Evolutionary conservation across 176 grass and related monocot species (phyloP).

Genomic region (Miscanthus lutarioriparius): DNA sequence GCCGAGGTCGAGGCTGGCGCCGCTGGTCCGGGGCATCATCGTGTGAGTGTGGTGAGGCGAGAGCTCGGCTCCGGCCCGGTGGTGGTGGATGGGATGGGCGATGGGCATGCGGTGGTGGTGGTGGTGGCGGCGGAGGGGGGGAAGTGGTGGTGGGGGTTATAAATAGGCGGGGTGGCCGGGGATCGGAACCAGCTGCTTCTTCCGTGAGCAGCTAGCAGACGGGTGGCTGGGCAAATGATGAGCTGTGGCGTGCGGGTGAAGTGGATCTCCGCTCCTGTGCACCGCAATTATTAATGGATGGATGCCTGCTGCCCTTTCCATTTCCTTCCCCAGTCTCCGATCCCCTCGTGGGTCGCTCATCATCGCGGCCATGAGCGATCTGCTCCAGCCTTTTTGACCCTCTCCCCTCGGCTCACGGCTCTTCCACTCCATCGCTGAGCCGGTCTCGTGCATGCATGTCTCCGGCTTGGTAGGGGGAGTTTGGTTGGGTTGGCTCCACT

Average conservation of each 20-base stretch:
- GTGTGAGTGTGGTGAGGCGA: neutral
- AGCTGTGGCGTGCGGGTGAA: conserved; percentile 32
- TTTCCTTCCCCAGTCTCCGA: no score
- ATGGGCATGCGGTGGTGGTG: no score
- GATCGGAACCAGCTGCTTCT: neutral
- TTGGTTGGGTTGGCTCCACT: neutral
- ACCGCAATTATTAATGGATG: conserved; percentile 38
- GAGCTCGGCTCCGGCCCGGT: neutral
- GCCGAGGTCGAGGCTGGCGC: conserved; percentile 45
- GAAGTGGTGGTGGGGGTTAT: conserved; percentile 44
- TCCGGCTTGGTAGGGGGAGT: neutral
- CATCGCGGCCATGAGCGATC: conserved; percentile 14
- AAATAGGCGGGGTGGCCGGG: conserved; percentile 43
- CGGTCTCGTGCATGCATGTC: neutral
- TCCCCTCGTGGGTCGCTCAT: neutral
- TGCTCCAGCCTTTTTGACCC: conserved; percentile 22
- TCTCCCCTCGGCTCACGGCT: neutral
- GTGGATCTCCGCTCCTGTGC: conserved; percentile 27
- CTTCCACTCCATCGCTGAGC: neutral
- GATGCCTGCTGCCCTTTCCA: neutral
- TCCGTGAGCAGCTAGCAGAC: neutral
- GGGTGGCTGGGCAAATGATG: conserved; percentile 48
- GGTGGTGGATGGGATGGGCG: conserved; percentile 17
- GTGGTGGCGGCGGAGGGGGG: neutral
- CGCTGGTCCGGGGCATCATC: conserved; percentile 20